phyloP scores from a whole-genome alignment of 1,139 yeast genomes.

The Blastobotrys aristatus region DNA sequence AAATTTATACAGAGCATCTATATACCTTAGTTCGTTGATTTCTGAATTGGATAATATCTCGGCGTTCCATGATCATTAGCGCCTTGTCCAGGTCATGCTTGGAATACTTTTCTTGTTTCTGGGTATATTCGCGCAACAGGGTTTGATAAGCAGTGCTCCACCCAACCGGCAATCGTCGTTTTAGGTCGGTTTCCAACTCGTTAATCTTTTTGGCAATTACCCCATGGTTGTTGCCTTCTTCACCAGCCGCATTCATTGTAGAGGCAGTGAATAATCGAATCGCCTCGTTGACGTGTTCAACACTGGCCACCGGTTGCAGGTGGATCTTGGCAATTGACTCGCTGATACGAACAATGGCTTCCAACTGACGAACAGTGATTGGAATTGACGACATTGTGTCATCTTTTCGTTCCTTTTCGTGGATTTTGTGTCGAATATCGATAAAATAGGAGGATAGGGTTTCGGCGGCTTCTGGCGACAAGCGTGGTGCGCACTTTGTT shows the following conservation, averaged over 20 bases:
- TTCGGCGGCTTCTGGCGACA: constrained; percentile 86
- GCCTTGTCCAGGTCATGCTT: constrained; percentile 82
- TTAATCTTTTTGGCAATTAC: constrained; percentile 67
- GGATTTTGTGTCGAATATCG: constrained; percentile 78
- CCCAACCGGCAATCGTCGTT: constrained; percentile 90
- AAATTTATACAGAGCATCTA: constrained; percentile 65
- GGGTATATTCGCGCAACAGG: constrained; percentile 63
- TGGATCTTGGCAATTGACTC: constrained; percentile 89
- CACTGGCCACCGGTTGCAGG: constrained; percentile 77
- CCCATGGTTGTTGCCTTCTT: constrained; percentile 56
- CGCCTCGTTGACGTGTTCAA: constrained; percentile 92
- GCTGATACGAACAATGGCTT: constrained; percentile 93
- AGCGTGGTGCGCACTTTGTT: constrained; percentile 84
- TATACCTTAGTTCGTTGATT: constrained; percentile 84
- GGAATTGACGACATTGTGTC: constrained; percentile 94
- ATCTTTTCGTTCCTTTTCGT: constrained; percentile 72
- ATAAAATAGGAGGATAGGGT: constrained; percentile 92
- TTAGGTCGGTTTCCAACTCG: constrained; percentile 75
- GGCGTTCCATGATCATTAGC: constrained; percentile 71
- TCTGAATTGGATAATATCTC: constrained; percentile 80
- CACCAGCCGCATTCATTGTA: constrained; percentile 86
- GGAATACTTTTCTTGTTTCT: constrained; percentile 47
- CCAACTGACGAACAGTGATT: constrained; percentile 94
- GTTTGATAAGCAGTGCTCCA: constrained; percentile 92
- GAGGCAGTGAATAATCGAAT: constrained; percentile 92